Conservation (phyloP, 2,329 filamentous ascomycete genomes). For the Neobulgaria alba region DNA sequence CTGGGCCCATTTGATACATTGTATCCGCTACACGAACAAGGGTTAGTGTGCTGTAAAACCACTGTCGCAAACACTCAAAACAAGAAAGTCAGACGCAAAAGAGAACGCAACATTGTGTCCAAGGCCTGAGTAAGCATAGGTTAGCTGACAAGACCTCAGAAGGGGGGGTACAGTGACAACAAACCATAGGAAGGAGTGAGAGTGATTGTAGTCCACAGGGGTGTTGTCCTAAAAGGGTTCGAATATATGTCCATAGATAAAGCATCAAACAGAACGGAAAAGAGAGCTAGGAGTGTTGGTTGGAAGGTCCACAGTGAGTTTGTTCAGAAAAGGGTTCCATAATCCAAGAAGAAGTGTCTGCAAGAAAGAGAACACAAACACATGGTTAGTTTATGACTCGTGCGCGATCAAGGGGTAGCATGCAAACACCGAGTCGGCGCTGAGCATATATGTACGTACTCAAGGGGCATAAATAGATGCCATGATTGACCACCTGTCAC, state of each 20-base stretch:
- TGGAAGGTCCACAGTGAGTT: no score
- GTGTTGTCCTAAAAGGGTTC: neutral
- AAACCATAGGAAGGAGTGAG: slow-evolving; percentile 13
- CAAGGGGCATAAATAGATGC: slow-evolving; percentile 24
- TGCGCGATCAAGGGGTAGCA: slow-evolving; percentile 15
- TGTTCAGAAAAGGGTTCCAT: no score
- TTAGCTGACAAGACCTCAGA: slow-evolving; percentile 13
- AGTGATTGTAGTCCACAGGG: neutral
- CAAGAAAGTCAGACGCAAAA: slow-evolving; percentile 13
- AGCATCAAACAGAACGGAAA: no score
- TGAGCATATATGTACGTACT: slow-evolving; percentile 28
- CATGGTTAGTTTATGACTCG: slow-evolving; percentile 25
- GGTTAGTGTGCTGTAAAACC: slow-evolving; percentile 29
- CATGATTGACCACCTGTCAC: slow-evolving; percentile 13
- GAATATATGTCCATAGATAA: neutral
- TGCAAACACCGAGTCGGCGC: slow-evolving; percentile 21
- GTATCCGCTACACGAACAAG: slow-evolving; percentile 24
- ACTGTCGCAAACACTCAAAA: slow-evolving; percentile 16
- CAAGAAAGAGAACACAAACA: slow-evolving; percentile 15
- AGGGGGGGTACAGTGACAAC: slow-evolving; percentile 8
- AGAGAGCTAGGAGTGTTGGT: no score
- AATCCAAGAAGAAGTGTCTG: no score
- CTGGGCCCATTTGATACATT: slow-evolving; percentile 16
- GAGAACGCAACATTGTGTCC: slow-evolving; percentile 14
- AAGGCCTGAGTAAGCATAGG: slow-evolving; percentile 5